Conservation (phyloP, 306 rosid genomes). For the Cajanus cajan region DNA sequence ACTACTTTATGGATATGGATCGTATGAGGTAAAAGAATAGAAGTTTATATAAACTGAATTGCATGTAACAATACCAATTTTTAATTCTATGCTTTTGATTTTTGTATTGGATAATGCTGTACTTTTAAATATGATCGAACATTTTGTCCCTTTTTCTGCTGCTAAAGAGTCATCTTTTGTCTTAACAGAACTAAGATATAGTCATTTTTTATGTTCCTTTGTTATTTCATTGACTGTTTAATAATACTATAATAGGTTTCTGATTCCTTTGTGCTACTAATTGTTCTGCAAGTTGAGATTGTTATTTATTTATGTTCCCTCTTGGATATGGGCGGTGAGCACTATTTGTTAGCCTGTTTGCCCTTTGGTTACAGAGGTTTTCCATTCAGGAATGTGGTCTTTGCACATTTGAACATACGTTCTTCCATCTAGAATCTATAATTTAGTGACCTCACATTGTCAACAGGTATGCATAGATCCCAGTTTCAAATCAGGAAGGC, state of each 20-base stretch:
- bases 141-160: background rate
- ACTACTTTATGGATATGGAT: constrained; percentile 93
- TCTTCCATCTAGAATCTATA: background rate
- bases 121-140: constrained; percentile 1
- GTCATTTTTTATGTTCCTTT: background rate
- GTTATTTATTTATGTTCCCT: background rate
- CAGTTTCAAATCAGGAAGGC: constrained; percentile 69
- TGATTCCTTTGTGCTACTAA: background rate
- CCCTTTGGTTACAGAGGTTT: constrained; percentile 14
- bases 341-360: background rate
- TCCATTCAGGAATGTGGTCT: constrained; percentile 21
- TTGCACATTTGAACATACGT: background rate
- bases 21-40: constrained; percentile 73
- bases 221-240: constrained; percentile 10
- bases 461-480: constrained; percentile 76
- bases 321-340: background rate
- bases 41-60: constrained; percentile 12
- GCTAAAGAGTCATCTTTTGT: background rate
- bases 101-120: background rate
- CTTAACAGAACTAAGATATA: background rate
- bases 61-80: constrained; percentile 1
- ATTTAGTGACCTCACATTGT: constrained; percentile 24
- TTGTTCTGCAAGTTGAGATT: background rate
- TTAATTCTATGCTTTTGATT: constrained; percentile 27
- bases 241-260: constrained; percentile 19